A percentile compares a stretch with the other conserved stretches of the same genome.
Evolutionary conservation across 2,329 filamentous ascomycete species (phyloP).

Genomic region (Seiridium unicorne): DNA sequence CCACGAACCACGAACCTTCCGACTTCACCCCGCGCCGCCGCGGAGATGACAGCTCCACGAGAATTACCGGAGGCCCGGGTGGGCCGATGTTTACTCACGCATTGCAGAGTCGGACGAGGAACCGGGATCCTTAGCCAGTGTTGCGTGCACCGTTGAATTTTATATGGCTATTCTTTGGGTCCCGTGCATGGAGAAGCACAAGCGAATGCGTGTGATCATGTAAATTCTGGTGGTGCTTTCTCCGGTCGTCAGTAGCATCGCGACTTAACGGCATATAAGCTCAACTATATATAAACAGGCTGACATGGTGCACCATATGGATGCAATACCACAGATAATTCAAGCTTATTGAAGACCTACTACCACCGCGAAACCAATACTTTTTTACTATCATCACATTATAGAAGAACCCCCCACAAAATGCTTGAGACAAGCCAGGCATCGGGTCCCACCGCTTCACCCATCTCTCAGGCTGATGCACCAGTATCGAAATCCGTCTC

Average conservation of each 20-base stretch:
- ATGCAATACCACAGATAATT: no score
- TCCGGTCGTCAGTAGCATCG: conserved; percentile 1
- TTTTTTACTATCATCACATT: not conserved
- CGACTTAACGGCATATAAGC: not conserved
- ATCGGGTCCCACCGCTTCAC: not conserved
- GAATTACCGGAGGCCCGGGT: conserved; percentile 12
- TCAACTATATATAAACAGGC: not conserved
- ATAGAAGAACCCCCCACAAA: not conserved
- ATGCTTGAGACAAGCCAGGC: not conserved
- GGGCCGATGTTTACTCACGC: conserved; percentile 10
- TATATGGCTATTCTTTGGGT: no score
- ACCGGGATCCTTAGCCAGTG: conserved; percentile 2
- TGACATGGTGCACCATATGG: no score
- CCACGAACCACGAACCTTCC: not conserved
- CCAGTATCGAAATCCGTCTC: conserved; percentile 27
- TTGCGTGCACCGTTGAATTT: not conserved
- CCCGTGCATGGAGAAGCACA: no score
- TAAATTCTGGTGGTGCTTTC: not conserved
- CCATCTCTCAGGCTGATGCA: not conserved
- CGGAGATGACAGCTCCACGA: conserved; percentile 19
- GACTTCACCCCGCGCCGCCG: conserved; percentile 7
- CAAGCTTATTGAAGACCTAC: no score
- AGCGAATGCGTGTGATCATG: not conserved
- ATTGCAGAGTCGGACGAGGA: not conserved
- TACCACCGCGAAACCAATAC: not conserved